Base-by-base conservation (phyloP, 139 green algal species). In the Picochlorum sp. region DNA sequence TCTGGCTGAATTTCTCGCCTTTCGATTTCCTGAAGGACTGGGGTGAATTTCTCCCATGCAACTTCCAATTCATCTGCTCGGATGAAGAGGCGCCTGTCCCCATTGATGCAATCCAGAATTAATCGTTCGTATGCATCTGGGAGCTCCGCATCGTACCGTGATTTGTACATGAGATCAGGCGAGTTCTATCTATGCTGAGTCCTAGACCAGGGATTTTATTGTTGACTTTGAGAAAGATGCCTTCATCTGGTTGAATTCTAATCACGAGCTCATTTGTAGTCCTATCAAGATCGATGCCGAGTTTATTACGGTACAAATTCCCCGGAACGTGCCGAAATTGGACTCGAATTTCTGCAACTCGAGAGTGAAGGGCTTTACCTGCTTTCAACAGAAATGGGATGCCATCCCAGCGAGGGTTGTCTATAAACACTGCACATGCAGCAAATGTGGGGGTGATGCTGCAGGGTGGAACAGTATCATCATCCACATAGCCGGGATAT, bases 151-250 rank as follows among this genome's bases (percentile, higher is more conserved):
- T 26, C 6, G 58, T 84, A 85, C 20, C 64, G 64, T 6, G 73
- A 49, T 51, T 82, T 79, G 81, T 98, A 99, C 34, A 86, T 81
- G 38, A 99, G 84, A 84, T 99, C 89, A 99, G 84, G 28, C 85
- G 83, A 15, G 80, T 95, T 34, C 78, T 81, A 70, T 96, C 92
- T 30, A 99, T 77, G 13, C 78, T 78, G 73, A 98, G 65, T 23
- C 94, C 94, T 44, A 99, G 77, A 14, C 94, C 94, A n/a, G 94
- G 94, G 26, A 98, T 79, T 87, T 99, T 99, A 88, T 97, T 98
- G 83, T 97, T 98, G 79, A 99, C 90, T 74, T 96, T 97, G 44
- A 99, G 74, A 78, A 98, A 98, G 70, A 99, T 98, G 18, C 80
- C 79, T 80, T 99, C 94, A 65, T 98, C 80, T 10, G 94, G 94